phyloP scores from a whole-genome alignment of 2,329 filamentous ascomycete genomes.

The Calonectria naviculata region DNA sequence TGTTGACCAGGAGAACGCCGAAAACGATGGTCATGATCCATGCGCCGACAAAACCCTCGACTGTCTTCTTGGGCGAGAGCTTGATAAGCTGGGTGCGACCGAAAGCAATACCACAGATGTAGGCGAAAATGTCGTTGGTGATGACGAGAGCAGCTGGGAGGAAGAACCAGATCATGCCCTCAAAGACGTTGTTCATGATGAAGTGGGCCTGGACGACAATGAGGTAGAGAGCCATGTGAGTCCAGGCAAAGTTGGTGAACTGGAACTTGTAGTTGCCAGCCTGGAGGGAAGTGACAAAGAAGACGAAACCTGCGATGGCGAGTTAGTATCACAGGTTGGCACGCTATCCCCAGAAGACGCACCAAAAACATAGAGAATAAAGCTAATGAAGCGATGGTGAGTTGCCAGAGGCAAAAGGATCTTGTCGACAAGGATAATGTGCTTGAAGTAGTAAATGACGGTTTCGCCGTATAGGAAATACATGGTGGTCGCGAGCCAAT shows the following conservation, averaged over 20 bases:
- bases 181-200: slow-evolving; percentile 99
- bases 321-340: slow-evolving; percentile 26
- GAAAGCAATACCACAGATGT: slow-evolving; percentile 97
- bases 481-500: slow-evolving; percentile 98
- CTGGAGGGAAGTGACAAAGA: slow-evolving; percentile 94
- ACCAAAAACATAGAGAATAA: slow-evolving; percentile 98
- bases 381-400: slow-evolving; percentile 98
- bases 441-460: slow-evolving; percentile 99
- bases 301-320: slow-evolving; percentile 83
- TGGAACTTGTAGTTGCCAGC: slow-evolving; percentile 98
- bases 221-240: slow-evolving; percentile 97
- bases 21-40: slow-evolving; percentile 96
- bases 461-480: slow-evolving; percentile 99
- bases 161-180: slow-evolving; percentile 99
- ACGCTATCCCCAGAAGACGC: slow-evolving; percentile 46
- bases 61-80: slow-evolving; percentile 98
- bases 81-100: slow-evolving; percentile 97
- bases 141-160: slow-evolving; percentile 94
- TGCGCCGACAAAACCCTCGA: slow-evolving; percentile 95
- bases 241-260: slow-evolving; percentile 99
- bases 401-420: slow-evolving; percentile 93
- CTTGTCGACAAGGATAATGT: slow-evolving; percentile 94
- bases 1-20: slow-evolving; percentile 82
- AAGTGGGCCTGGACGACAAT: slow-evolving; percentile 99
- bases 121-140: slow-evolving; percentile 98